Conservation (phyloP, 2,329 filamentous ascomycete species). For the Lecanicillium sp. region DNA sequence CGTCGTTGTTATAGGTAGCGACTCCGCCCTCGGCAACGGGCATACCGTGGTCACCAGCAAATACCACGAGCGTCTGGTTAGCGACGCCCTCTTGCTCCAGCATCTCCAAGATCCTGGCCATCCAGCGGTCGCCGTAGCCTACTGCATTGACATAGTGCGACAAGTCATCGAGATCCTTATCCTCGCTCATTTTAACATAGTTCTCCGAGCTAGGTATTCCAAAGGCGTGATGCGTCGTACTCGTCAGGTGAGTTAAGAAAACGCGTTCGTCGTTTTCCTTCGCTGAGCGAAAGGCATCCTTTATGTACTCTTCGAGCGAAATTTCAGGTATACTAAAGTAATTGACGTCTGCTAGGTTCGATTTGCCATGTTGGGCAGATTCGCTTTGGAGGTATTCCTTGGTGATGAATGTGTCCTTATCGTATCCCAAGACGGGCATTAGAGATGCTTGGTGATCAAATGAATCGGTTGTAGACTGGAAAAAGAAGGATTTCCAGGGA, state of each 20-base stretch:
- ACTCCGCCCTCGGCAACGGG: slow-evolving; percentile 23
- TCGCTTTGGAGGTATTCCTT: slow-evolving; percentile 22
- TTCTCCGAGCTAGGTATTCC: slow-evolving; percentile 19
- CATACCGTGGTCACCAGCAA: slow-evolving; percentile 26
- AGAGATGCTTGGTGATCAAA: slow-evolving; percentile 26
- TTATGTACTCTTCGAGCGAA: slow-evolving; percentile 23
- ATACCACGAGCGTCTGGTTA: slow-evolving; percentile 23
- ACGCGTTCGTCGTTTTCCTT: slow-evolving; percentile 22
- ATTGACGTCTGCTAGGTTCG: slow-evolving; percentile 23
- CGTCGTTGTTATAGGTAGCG: slow-evolving; percentile 24
- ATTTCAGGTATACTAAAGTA: slow-evolving; percentile 26
- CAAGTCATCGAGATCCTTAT: slow-evolving; percentile 21
- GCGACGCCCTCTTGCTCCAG: slow-evolving; percentile 24
- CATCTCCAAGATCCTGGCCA: slow-evolving; percentile 21
- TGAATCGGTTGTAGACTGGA: slow-evolving; percentile 24
- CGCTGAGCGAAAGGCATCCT: slow-evolving; percentile 21
- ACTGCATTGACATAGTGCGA: slow-evolving; percentile 26
- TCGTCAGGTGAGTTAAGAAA: slow-evolving; percentile 27
- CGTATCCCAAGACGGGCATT: slow-evolving; percentile 23
- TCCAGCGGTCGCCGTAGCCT: slow-evolving; percentile 24
- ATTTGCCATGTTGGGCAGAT: slow-evolving; percentile 19
- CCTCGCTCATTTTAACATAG: slow-evolving; percentile 18
- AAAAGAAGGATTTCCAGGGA: slow-evolving; percentile 24
- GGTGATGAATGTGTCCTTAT: slow-evolving; percentile 16
- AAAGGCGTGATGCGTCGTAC: slow-evolving; percentile 27